Base-by-base conservation (phyloP, 495 filamentous ascomycete genomes). In the Aspergillus heteromorphus region DNA sequence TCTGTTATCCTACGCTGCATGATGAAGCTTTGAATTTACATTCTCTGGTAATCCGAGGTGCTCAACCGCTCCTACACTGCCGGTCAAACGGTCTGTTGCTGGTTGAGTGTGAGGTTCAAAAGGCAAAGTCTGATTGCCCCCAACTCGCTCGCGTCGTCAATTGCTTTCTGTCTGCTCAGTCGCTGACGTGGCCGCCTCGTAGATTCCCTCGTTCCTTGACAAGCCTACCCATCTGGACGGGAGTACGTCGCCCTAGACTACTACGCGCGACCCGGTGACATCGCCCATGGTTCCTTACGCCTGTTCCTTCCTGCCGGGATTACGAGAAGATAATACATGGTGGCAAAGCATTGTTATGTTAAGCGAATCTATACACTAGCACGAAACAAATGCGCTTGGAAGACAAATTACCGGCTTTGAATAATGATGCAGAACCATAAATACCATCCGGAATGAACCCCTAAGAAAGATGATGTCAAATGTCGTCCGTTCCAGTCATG, bases 41-140 rank as follows among this genome's bases (percentile, higher is more conserved):
- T 82, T 79, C 81, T 88, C 86, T 90, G 87, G 87, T 91, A 91
- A 89, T 79, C 86, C 78, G 82, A 91, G 64, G 68, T 65, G 75
- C 79, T 80, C 79, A 87, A 78, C 84, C 83, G 82, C 77, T 71
- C 62, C 75, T 74, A 76, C 68, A 71, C 59, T 58, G 45, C 56
- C 49, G 36, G 50, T 1, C 48, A n/a, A n/a, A n/a, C n/a, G 50
- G 48, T 21, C 55, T 49, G 20, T 21, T 29, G 80, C 80, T 83
- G 85, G 85, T 87, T 75, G 80, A 80, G 83, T 74, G 70, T 88
- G 85, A 83, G 75, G 83, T 83, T 16, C 53, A 66, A 75, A 27
- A 80, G 85, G 85, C 83, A 87, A 83, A 83, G 77, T 85, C 85
- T 89, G 85, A 88, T 66, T 49, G 40, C 40, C 36, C 34, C 51